These are phyloP conservation scores for Paramecium sonneborni DNA, from an alignment of 73 alveolate species.

Conservation along the genomic window DNA sequence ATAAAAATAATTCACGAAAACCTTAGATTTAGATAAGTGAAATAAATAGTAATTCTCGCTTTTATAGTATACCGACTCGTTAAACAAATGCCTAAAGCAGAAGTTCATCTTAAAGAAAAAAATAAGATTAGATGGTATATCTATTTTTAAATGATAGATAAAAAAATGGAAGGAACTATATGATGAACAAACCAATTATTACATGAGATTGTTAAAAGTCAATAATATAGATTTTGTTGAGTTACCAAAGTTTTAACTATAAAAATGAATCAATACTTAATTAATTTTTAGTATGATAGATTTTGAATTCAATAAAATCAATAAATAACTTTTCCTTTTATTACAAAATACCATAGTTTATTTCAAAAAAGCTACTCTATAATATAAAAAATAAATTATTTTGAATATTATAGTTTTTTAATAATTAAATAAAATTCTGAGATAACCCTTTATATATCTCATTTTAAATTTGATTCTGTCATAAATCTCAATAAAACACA, in stretches of 20 bases:
- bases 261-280: not conserved
- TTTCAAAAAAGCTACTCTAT: too few species aligned
- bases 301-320: not conserved
- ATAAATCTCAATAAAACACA: not conserved
- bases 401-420: not conserved
- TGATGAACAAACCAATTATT: not conserved
- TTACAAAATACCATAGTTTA: too few species aligned
- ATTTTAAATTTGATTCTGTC: not conserved
- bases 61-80: not conserved
- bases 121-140: not conserved
- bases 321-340: not conserved
- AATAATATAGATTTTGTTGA: not conserved
- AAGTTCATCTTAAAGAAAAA: too few species aligned
- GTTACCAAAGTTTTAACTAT: not conserved
- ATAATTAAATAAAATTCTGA: not conserved
- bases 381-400: too few species aligned
- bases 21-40: not conserved
- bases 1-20: not conserved
- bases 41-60: not conserved
- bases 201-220: not conserved
- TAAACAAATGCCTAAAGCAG: too few species aligned
- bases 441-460: not conserved
- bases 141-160: not conserved
- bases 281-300: not conserved
- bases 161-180: not conserved